Percentiles rank a stretch among this genome's conserved stretches.
These are phyloP conservation scores for Vitis labrusca DNA, from an alignment of 164 flowering plant species.

Conservation along the genomic window DNA sequence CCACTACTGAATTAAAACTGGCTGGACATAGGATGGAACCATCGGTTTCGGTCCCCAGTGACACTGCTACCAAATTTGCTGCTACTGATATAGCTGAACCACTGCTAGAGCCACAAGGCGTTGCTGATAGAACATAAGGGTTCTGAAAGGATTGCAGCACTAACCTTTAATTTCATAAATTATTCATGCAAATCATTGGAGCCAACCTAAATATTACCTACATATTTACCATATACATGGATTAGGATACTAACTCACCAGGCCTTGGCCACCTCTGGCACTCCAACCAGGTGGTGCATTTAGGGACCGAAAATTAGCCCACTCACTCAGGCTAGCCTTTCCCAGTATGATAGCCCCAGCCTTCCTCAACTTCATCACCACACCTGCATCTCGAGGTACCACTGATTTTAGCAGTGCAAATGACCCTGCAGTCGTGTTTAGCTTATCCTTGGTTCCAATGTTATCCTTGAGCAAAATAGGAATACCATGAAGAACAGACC, in stretches of 20 bases:
- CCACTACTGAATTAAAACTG: slow-evolving; percentile 8
- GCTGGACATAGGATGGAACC: slow-evolving; percentile 7
- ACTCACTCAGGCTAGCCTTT: slow-evolving; percentile 22
- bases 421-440: slow-evolving; percentile 38
- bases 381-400: slow-evolving; percentile 37
- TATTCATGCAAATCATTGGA: too few species aligned
- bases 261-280: slow-evolving; percentile 8
- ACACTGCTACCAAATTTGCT: slow-evolving; percentile 8
- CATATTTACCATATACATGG: too few species aligned
- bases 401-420: slow-evolving; percentile 28
- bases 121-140: slow-evolving; percentile 7
- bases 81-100: slow-evolving; percentile 10
- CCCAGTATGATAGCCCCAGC: slow-evolving; percentile 34
- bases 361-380: slow-evolving; percentile 28
- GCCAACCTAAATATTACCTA: too few species aligned
- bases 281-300: slow-evolving; percentile 12
- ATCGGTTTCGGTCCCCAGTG: slow-evolving; percentile 9
- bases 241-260: slow-evolving; percentile 2
- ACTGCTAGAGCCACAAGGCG: slow-evolving; percentile 7
- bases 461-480: slow-evolving; percentile 32
- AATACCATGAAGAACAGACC: slow-evolving; percentile 22
- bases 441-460: slow-evolving; percentile 33
- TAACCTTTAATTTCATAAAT: too few species aligned
- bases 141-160: not conserved
- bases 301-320: slow-evolving; percentile 8